Conservation (phyloP, 2,329 filamentous ascomycete genomes). For the Pseudogymnoascus sp. region DNA sequence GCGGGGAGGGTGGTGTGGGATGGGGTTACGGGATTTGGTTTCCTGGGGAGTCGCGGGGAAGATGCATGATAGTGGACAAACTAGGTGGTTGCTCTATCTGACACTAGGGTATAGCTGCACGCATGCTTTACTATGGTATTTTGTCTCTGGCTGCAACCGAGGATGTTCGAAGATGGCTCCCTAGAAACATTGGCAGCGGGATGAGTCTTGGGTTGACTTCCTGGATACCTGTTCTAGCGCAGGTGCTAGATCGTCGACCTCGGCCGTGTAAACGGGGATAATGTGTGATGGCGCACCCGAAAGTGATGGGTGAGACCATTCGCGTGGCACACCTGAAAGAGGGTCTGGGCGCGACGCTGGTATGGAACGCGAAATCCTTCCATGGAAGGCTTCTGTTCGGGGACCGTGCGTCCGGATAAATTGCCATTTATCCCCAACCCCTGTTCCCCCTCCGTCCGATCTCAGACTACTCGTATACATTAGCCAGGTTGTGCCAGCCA, state of each 20-base stretch:
- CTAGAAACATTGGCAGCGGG: not conserved
- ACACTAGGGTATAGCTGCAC: not conserved
- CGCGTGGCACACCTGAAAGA: not conserved
- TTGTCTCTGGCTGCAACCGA: not conserved
- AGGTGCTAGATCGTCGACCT: not conserved
- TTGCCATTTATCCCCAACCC: not conserved
- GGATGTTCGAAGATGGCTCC: not conserved
- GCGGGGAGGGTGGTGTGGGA: not conserved
- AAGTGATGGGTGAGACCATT: not conserved
- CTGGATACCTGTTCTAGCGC: not conserved
- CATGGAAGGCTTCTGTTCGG: constrained; percentile 5
- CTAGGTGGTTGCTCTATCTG: not conserved
- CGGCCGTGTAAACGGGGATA: constrained; percentile 6
- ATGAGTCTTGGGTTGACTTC: not conserved
- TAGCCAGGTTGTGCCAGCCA: not conserved
- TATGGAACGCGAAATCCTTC: not conserved
- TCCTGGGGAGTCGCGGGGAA: not conserved
- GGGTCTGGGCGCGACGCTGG: not conserved
- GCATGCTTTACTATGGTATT: not conserved
- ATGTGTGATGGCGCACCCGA: not conserved
- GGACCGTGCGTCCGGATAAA: not conserved
- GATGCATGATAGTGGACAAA: constrained; percentile 2
- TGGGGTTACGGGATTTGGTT: not conserved
- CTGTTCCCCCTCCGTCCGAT: constrained; percentile 2
- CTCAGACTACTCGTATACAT: constrained; percentile 1